Conservation (phyloP, 495 filamentous ascomycete species). For the Trichoderma virens region DNA sequence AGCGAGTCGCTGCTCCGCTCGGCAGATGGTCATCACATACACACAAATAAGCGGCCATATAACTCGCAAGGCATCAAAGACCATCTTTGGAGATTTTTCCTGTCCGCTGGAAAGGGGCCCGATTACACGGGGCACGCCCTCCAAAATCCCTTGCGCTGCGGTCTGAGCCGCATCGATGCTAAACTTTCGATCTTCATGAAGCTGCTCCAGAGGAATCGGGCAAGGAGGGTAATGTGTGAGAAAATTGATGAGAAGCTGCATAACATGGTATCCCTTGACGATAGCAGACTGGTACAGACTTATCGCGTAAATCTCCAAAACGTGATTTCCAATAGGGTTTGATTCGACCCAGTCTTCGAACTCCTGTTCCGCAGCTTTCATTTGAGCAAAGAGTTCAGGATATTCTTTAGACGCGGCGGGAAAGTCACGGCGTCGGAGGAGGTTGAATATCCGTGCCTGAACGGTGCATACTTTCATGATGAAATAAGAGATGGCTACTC, state of each 20-base stretch:
- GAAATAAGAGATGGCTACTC: not conserved
- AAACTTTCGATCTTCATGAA: not conserved
- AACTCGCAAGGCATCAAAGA: not conserved
- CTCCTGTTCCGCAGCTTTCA: not conserved
- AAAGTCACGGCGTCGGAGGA: not conserved
- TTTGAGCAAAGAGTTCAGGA: not conserved
- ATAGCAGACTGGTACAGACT: not conserved
- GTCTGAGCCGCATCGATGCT: not conserved
- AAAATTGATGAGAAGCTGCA: constrained; percentile 1
- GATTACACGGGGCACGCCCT: not conserved
- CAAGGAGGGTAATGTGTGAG: not conserved
- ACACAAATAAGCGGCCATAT: not conserved
- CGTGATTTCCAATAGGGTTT: not conserved
- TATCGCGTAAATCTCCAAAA: not conserved
- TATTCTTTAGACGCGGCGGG: not conserved
- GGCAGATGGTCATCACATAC: not conserved
- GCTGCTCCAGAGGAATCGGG: not conserved
- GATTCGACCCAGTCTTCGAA: not conserved
- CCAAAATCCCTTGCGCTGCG: not conserved
- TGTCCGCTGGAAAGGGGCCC: not conserved
- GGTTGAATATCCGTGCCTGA: not conserved
- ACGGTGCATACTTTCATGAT: not conserved
- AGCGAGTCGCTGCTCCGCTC: not conserved
- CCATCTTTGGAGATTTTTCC: not conserved
- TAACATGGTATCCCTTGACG: not conserved